These are phyloP conservation scores for Dothiorella sarmentorum DNA, from an alignment of 2,329 filamentous ascomycete species.

Conservation along the genomic window DNA sequence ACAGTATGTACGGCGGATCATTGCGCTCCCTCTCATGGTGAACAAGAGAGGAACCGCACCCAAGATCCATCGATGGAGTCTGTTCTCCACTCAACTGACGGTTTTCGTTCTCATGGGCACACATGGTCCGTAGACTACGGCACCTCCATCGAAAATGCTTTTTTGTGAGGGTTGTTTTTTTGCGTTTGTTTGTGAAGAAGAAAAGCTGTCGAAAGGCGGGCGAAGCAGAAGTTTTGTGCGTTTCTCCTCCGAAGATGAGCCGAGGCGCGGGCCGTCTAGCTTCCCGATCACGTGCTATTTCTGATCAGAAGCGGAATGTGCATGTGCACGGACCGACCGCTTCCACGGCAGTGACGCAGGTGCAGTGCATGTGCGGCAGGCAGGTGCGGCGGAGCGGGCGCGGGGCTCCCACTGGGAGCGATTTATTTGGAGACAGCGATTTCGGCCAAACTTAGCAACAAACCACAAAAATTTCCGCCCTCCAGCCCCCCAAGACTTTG, in stretches of 20 bases:
- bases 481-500: not conserved
- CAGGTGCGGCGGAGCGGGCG: not conserved
- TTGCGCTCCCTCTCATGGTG: slow-evolving; percentile 55
- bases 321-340: not conserved
- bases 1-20: slow-evolving; percentile 53
- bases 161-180: slow-evolving; percentile 55
- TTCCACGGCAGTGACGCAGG: not conserved
- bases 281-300: not conserved
- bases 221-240: slow-evolving; percentile 4
- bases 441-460: slow-evolving; percentile 16
- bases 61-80: slow-evolving; percentile 50
- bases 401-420: not conserved
- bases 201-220: slow-evolving; percentile 23
- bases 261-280: not conserved
- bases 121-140: slow-evolving; percentile 35
- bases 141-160: slow-evolving; percentile 56
- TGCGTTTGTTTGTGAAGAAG: slow-evolving; percentile 53
- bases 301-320: not conserved
- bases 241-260: not conserved
- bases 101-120: slow-evolving; percentile 57
- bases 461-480: slow-evolving; percentile 9
- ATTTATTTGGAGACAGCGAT: not conserved
- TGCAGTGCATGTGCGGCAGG: not conserved
- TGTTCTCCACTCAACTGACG: slow-evolving; percentile 56
- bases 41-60: slow-evolving; percentile 53